phyloP scores from a whole-genome alignment of 2,329 filamentous ascomycete genomes.

The Ceratocystis diversiconidia region DNA sequence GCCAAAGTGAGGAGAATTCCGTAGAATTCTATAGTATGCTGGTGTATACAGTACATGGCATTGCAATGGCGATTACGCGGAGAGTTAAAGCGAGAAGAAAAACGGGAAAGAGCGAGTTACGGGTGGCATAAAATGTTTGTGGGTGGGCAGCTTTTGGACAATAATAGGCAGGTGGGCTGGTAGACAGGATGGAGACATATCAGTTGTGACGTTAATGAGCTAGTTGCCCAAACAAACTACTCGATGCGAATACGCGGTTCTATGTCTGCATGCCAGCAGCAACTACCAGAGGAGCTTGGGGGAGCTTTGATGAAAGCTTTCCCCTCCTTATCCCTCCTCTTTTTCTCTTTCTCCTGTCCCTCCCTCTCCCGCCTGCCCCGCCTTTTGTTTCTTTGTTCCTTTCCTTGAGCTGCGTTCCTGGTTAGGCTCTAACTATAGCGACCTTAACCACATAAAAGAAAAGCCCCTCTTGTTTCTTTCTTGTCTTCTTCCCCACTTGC shows the following conservation, averaged over 20 bases:
- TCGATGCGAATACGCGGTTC: not conserved
- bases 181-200: not conserved
- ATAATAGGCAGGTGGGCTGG: not conserved
- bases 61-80: not conserved
- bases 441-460: no score
- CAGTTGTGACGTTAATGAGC: not conserved
- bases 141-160: no score
- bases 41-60: not conserved
- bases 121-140: no score
- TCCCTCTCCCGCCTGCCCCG: not conserved
- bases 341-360: not conserved
- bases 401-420: not conserved
- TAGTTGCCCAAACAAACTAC: not conserved
- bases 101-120: no score
- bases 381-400: not conserved
- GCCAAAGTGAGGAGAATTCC: not conserved
- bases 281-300: not conserved
- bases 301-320: not conserved
- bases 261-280: not conserved
- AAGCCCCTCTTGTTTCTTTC: not conserved
- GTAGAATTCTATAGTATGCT: not conserved
- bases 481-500: slow-evolving; percentile 12
- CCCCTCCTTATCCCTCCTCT: slow-evolving; percentile 3
- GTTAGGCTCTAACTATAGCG: not conserved
- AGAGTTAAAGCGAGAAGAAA: no score